These are phyloP conservation scores for Cubamyces sp. DNA, from an alignment of 768 basidiomycete species.

Conservation along the genomic window DNA sequence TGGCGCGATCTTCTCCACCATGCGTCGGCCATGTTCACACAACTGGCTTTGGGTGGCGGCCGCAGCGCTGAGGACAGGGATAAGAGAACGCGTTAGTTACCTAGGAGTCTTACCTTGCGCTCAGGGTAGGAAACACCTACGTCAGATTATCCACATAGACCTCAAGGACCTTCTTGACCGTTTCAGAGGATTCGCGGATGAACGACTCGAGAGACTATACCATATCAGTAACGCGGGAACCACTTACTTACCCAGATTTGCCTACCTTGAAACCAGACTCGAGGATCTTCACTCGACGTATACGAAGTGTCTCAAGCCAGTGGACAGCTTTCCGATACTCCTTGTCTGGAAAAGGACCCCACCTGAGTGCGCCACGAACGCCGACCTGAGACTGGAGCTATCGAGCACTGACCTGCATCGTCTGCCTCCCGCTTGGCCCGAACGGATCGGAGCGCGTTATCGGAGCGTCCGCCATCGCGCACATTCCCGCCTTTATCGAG, in stretches of 20 bases:
- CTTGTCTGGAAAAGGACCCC: conserved; percentile 58
- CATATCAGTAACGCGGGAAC: neutral
- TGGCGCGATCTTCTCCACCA: conserved; percentile 70
- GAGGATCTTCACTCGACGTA: conserved; percentile 80
- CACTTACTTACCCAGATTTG: conserved; percentile 5
- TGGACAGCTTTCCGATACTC: conserved; percentile 90
- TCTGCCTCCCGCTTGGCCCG: conserved; percentile 89
- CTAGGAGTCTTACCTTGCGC: neutral
- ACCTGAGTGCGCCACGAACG: neutral
- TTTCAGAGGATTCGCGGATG: conserved; percentile 68
- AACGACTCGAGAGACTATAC: conserved; percentile 80
- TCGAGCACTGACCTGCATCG: conserved; percentile 69
- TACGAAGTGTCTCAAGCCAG: conserved; percentile 88
- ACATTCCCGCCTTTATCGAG: conserved; percentile 74
- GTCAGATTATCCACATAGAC: conserved; percentile 82
- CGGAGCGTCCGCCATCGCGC: conserved; percentile 63
- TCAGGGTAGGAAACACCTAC: conserved; percentile 43
- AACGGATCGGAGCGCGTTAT: conserved; percentile 74
- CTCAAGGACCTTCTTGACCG: conserved; percentile 65
- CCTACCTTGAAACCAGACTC: conserved; percentile 80
- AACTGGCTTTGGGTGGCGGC: conserved; percentile 75
- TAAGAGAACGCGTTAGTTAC: neutral
- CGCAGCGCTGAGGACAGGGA: conserved; percentile 63
- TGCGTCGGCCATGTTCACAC: conserved; percentile 61
- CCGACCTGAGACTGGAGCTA: neutral